Evolutionary conservation across 345 rosid species (phyloP).

Genomic region (Boechera retrofracta): DNA sequence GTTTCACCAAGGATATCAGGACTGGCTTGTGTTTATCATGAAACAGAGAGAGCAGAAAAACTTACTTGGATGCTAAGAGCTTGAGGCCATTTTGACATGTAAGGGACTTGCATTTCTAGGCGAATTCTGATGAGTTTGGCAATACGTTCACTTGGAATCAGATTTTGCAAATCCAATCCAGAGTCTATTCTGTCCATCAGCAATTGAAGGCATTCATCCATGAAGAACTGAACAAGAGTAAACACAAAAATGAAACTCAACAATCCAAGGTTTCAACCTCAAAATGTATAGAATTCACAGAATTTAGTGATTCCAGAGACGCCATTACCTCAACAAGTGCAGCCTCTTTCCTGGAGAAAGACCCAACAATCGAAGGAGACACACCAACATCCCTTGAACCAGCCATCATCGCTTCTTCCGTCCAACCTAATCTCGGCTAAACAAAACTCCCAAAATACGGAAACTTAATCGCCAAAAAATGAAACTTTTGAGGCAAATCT

Average conservation of each 20-base stretch:
- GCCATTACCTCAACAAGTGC: slow-evolving; percentile 79
- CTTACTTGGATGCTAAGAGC: slow-evolving; percentile 87
- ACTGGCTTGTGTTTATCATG: background rate
- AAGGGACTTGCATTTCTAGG: slow-evolving; percentile 93
- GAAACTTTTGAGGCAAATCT: slow-evolving; percentile 2
- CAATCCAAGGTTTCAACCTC: background rate
- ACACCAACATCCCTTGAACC: slow-evolving; percentile 88
- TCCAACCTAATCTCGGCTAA: slow-evolving; percentile 81
- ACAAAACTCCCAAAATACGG: slow-evolving; percentile 10
- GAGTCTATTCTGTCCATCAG: slow-evolving; percentile 74
- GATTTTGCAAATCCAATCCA: slow-evolving; percentile 55
- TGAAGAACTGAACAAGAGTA: slow-evolving; percentile 68
- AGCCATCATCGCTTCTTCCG: slow-evolving; percentile 86
- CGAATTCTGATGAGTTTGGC: slow-evolving; percentile 74
- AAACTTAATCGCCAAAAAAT: slow-evolving; percentile 5
- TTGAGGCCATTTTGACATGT: slow-evolving; percentile 91
- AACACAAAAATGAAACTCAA: slow-evolving; percentile 9
- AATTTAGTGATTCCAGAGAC: background rate
- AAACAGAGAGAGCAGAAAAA: background rate
- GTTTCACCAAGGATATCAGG: slow-evolving; percentile 23
- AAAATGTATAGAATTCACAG: background rate
- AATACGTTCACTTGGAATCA: slow-evolving; percentile 71
- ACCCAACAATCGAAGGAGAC: slow-evolving; percentile 89
- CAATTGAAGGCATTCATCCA: slow-evolving; percentile 85
- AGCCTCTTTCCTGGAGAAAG: slow-evolving; percentile 88